Base-by-base conservation (phyloP, 2,329 filamentous ascomycete species). In the Fusarium subglutinans region DNA sequence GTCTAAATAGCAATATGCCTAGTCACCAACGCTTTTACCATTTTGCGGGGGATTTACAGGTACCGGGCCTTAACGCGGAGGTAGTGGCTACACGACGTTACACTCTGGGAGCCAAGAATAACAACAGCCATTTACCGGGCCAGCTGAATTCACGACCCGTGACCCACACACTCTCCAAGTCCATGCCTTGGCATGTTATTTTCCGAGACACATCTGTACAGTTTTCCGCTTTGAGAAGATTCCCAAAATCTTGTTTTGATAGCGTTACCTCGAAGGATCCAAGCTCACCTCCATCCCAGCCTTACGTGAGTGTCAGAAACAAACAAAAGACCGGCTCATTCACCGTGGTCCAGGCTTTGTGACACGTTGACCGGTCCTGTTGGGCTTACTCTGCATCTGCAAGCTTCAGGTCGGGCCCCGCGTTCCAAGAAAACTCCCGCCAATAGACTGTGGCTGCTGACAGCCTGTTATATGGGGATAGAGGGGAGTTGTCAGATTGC, bases 311-410 rank as follows among this genome's bases (percentile, higher is more conserved):
- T 35, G n/a, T n/a, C 37, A 26, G 17, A 38, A 44, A 30, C n/a
- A 35, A 20, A n/a, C 35, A 48, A 60, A 50, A 28, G 14, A 8
- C 8, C 37, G 0, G 4, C 35, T 17, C 35, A 37, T 6, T 37
- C 17, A 37, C 35, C 35, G 17, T 18, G 15, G 8, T 56, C 37
- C 12, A 35, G 43, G 15, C 18, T 13, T 14, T 61, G 33, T 41
- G 35, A 37, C 38, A 47, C 41, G 48, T 63, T 69, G 56, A 69
- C 66, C 57, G 65, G 66, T 69, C 65, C 11, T 30, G n/a, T 22
- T 37, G 50, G 33, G 56, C 66, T 55, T 69, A 69, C 43, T n/a
- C 18, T 66, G 43, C 61, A 58, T 47, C 43, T 58, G 44, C 50
- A 68, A 30, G 20, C 8, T 51, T 60, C 63, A 67, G 38, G 43